Evolutionary conservation across 139 green algal genomes (phyloP).

Genomic region (Pseudopediastrum boryanum): DNA sequence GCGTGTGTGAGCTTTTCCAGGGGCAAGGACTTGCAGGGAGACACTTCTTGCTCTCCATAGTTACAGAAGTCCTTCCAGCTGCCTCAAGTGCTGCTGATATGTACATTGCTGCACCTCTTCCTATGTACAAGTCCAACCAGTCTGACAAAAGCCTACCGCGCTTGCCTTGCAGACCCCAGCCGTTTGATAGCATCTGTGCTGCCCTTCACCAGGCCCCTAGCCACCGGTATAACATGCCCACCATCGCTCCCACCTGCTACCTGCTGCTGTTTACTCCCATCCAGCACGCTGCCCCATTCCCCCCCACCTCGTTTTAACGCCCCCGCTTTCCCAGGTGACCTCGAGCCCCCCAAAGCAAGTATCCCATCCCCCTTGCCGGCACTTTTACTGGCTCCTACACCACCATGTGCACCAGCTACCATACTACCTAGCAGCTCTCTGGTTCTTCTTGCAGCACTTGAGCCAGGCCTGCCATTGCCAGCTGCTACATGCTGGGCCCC

Average conservation of each 20-base stretch:
- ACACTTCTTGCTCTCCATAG: too few species aligned
- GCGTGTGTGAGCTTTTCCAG: too few species aligned
- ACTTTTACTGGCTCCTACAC: background rate
- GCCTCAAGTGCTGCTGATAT: too few species aligned
- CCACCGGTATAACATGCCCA: constrained; percentile 45
- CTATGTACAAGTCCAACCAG: too few species aligned
- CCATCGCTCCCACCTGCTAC: background rate
- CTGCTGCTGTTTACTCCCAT: background rate
- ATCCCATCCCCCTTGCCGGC: background rate
- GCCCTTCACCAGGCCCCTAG: constrained; percentile 56
- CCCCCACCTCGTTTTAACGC: background rate
- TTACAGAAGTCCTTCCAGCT: too few species aligned
- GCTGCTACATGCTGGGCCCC: background rate
- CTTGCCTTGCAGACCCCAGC: too few species aligned
- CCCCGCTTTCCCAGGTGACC: background rate
- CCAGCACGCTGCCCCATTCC: background rate
- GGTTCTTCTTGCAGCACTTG: constrained; percentile 16
- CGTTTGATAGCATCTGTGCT: constrained; percentile 46
- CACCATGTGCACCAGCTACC: background rate
- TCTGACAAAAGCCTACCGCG: too few species aligned
- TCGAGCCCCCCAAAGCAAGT: background rate
- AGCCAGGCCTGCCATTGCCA: constrained; percentile 9
- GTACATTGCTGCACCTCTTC: too few species aligned
- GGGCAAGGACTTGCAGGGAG: too few species aligned
- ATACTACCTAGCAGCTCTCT: constrained; percentile 22